phyloP scores from a whole-genome alignment of 371 early-diverging fungal species.

The Saksenaea vasiformis region DNA sequence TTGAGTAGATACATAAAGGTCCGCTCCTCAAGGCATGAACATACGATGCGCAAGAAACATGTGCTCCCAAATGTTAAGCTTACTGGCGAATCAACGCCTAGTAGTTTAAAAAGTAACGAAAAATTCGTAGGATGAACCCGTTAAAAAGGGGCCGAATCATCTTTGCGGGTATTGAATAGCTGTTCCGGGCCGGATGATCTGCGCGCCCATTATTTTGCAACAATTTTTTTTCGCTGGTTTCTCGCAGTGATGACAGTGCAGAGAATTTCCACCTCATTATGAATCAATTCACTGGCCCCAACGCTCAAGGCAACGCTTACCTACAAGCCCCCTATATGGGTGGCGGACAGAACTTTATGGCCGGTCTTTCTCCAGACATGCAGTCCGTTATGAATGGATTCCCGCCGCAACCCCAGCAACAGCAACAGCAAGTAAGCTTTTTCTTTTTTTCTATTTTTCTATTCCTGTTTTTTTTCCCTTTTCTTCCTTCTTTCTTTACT shows the following conservation, averaged over 20 bases:
- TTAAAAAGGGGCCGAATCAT: no score
- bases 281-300: slow-evolving; percentile 36
- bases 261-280: slow-evolving; percentile 12
- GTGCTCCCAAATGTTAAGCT: no score
- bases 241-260: not conserved
- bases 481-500: not conserved
- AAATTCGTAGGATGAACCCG: no score
- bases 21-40: no score
- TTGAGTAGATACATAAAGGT: no score
- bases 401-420: slow-evolving; percentile 26
- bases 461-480: not conserved
- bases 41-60: no score
- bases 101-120: no score
- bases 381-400: slow-evolving; percentile 26
- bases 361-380: slow-evolving; percentile 37
- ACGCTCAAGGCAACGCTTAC: slow-evolving; percentile 32
- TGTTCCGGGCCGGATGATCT: slow-evolving; percentile 2
- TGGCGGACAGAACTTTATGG: slow-evolving; percentile 28
- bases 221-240: not conserved
- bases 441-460: not conserved
- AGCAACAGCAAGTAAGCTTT: slow-evolving; percentile 22
- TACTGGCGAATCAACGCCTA: no score
- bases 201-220: not conserved
- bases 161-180: not conserved
- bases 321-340: slow-evolving; percentile 24